These are phyloP conservation scores for Hanseniaspora gamundiae DNA, from an alignment of 1,139 yeast genomes.

Conservation along the genomic window DNA sequence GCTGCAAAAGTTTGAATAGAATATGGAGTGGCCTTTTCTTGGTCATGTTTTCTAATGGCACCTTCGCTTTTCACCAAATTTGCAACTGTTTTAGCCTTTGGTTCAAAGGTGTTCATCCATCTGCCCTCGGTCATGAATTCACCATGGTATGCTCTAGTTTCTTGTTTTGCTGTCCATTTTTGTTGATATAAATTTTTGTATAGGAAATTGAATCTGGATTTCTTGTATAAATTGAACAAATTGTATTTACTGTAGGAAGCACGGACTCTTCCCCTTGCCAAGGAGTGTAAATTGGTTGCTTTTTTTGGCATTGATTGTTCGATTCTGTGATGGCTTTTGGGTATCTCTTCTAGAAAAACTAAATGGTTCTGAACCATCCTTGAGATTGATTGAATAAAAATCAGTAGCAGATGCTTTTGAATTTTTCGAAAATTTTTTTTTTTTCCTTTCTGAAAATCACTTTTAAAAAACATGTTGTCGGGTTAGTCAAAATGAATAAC, in stretches of 20 bases:
- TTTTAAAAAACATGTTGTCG: too few relatives aligned
- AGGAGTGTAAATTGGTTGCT: slow-evolving; percentile 44
- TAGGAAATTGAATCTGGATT: slow-evolving; percentile 39
- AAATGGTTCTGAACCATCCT: too few relatives aligned
- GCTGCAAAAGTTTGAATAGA: slow-evolving; percentile 81
- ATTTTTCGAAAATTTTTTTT: too few relatives aligned
- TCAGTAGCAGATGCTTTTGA: too few relatives aligned
- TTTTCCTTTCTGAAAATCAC: too few relatives aligned
- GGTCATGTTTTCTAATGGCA: slow-evolving; percentile 45
- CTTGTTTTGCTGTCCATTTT: slow-evolving; percentile 84
- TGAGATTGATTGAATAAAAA: too few relatives aligned
- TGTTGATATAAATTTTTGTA: slow-evolving; percentile 71
- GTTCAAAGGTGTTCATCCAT: slow-evolving; percentile 61
- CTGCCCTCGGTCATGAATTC: slow-evolving; percentile 80
- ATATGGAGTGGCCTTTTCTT: slow-evolving; percentile 53
- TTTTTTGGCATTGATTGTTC: slow-evolving; percentile 43
- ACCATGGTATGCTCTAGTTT: slow-evolving; percentile 92
- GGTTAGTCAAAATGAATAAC: slow-evolving; percentile 9
- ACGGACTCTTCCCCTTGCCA: slow-evolving; percentile 66
- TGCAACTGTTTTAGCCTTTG: slow-evolving; percentile 73
- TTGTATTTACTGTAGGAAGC: slow-evolving; percentile 90
- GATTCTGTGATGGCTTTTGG: background rate
- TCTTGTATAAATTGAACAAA: slow-evolving; percentile 73
- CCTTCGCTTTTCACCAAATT: slow-evolving; percentile 32
- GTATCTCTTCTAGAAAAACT: too few relatives aligned